Evolutionary conservation across 805 yeast species (phyloP).

Genomic region (Zygoascus ofunaensis): DNA sequence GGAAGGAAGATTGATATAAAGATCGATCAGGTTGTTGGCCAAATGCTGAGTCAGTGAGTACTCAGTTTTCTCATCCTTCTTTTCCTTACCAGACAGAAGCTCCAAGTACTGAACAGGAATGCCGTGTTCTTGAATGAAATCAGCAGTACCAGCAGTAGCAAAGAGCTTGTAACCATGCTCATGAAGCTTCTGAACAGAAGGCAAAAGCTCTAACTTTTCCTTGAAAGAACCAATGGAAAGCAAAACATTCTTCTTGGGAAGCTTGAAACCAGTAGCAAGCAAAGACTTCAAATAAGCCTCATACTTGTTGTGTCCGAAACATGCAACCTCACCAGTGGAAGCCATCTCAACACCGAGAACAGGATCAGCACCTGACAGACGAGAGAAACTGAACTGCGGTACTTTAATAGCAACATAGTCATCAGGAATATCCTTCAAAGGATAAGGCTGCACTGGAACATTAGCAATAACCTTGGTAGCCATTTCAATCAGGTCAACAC

Average conservation of each 20-base stretch:
- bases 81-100: conserved; percentile 60
- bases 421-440: conserved; percentile 78
- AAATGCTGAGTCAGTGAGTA: conserved; percentile 93
- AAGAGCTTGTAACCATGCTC: conserved; percentile 83
- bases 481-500: conserved; percentile 92
- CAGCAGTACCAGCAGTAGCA: conserved; percentile 99
- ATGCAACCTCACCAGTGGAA: conserved; percentile 97
- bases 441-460: conserved; percentile 79
- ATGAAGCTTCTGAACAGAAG: conserved; percentile 70
- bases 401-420: conserved; percentile 95
- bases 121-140: conserved; percentile 89
- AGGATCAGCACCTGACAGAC: conserved; percentile 97
- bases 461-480: conserved; percentile 95
- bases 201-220: conserved; percentile 89
- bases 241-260: conserved; percentile 90
- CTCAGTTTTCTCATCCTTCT: conserved; percentile 65
- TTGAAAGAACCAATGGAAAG: conserved; percentile 93
- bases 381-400: conserved; percentile 94
- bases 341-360: conserved; percentile 98
- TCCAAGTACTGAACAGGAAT: conserved; percentile 93
- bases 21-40: conserved; percentile 92
- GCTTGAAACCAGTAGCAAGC: conserved; percentile 87
- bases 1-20: conserved; percentile 94
- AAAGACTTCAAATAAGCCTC: conserved; percentile 95
- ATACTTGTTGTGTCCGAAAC: conserved; percentile 90